Evolutionary conservation across 2,329 filamentous ascomycete genomes (phyloP), one percentile per base, ranked within the genome.

Genomic region (Aschersonia sp.): DNA sequence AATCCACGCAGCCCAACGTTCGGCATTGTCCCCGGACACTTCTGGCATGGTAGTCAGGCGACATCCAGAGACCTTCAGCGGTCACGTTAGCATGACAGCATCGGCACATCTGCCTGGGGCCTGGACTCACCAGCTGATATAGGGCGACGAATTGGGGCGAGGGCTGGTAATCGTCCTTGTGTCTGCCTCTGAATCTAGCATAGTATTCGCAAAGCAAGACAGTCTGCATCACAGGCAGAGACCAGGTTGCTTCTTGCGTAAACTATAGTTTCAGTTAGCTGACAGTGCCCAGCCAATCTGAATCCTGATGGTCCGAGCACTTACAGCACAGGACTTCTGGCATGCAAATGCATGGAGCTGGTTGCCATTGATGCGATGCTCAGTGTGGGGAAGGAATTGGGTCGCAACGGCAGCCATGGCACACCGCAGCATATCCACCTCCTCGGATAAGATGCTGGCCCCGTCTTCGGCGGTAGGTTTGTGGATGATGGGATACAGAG

Each of bases 351-450:
- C 67, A 59, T 78, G 72, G 55, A 78, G 62, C 48, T 69, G 62
- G 46, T 66, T 68, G 31, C 73, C 73, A 54, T 68, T 68, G 49
- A 63, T 63, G 49, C 73, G 71, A 57, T 76, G 68, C 45, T 74
- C 71, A 57, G 65, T 66, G 55, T 64, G 61, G 45, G 64, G 59
- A 47, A 75, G 60, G 50, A 68, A 71, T 54, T 78, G 73, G 29
- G 73, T 71, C 43, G 70, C 75, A 32, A 78, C 58, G n/a, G 75
- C 74, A 29, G 73, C 75, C 74, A 78, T 77, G 50, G 73, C 72
- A 51, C 67, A 76, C 11, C 62, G 67, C 43, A 78, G 61, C 42
- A 72, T 60, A 47, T 73, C 68, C 6, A 59, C 37, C 31, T 63
- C 58, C 47, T 70, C 67, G 5, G 60, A 58, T 6, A 51, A 49